Evolutionary conservation across 164 flowering plant species (phyloP).

Genomic region (Tetracentron sinense): DNA sequence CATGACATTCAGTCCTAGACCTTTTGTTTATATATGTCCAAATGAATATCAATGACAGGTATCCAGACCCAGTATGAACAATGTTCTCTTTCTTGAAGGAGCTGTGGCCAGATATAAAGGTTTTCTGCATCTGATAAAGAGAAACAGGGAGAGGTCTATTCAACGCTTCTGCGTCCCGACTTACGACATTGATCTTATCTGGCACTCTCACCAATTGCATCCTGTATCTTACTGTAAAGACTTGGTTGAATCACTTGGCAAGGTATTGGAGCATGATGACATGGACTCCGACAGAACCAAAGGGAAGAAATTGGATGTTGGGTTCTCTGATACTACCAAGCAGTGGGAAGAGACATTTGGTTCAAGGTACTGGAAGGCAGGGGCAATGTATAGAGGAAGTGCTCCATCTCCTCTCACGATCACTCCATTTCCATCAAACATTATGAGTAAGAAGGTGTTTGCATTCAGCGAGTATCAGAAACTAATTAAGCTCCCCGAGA

Average conservation of each 20-base stretch:
- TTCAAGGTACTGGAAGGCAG: conserved; percentile 83
- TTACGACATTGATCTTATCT: conserved; percentile 91
- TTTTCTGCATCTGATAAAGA: conserved; percentile 79
- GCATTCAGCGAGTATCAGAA: conserved; percentile 24
- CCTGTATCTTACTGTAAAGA: conserved; percentile 77
- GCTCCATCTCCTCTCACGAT: conserved; percentile 66
- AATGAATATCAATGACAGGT: conserved; percentile 41
- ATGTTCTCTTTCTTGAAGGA: conserved; percentile 61
- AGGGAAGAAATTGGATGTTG: conserved; percentile 82
- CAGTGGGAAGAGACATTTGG: conserved; percentile 91
- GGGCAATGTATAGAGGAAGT: conserved; percentile 83
- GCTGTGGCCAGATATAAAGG: conserved; percentile 91
- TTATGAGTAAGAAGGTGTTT: conserved; percentile 25
- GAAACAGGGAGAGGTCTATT: conserved; percentile 61
- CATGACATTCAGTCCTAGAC: background rate
- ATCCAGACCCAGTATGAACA: conserved; percentile 56
- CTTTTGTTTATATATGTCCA: background rate
- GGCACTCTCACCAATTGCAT: conserved; percentile 94
- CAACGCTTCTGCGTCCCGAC: conserved; percentile 84
- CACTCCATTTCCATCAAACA: conserved; percentile 29
- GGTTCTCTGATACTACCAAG: conserved; percentile 78
- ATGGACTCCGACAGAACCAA: conserved; percentile 72
- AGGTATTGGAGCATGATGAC: conserved; percentile 85
- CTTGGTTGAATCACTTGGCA: conserved; percentile 45
- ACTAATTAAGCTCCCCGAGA: conserved; percentile 35